Evolutionary conservation across 2,329 filamentous ascomycete genomes (phyloP), one percentile per base, ranked within the genome.

Genomic region (Periconia macrospinosa): DNA sequence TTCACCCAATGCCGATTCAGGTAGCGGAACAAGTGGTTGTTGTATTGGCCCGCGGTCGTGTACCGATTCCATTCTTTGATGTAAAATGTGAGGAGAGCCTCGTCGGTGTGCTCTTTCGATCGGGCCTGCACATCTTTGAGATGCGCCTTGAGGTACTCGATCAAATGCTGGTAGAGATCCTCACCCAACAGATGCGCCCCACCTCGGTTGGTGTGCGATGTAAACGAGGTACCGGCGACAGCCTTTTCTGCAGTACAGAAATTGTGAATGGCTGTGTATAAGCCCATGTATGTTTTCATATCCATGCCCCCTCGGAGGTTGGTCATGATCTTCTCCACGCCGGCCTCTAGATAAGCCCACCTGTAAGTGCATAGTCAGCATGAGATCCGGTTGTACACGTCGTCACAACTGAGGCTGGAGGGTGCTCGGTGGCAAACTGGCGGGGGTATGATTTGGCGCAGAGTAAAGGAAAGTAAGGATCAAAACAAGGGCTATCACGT

Each of bases 1-100:
- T 97, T 99, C 1, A 99, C 94, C 94, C 95, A 99, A 76, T 99
- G 94, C 30, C 94, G 86, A 71, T 99, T 99, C 23, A 99, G 85
- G 71, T 99, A 99, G 50, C 89, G 83, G 80, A 99, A 99, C 8
- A 99, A 80, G 72, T 99, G 93, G 75, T 99, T 95, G 73, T 97
- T 94, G 77, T 96, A 99, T 75, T 95, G 96, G 55, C 92, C 94
- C 1, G 94, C 93, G 14, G 90, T 91, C 1, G 94, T 99, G 77
- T 97, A 99, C 56, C 94, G 86, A 62, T 89, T 87, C 94, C 94
- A 99, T 81, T 99, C 92, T 70, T 89, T 86, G 74, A 97, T 99
- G 74, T 99, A 99, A 76, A 93, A 97, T 18, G 83, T 83, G 27
- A 99, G 83, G 10, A 99, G 82, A 1, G 92, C 91, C 75, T 99